Percentiles rank a stretch among this genome's conserved stretches.
Evolutionary conservation across 139 green algal genomes (phyloP).

Genomic region (Chlorella sorokiniana): DNA sequence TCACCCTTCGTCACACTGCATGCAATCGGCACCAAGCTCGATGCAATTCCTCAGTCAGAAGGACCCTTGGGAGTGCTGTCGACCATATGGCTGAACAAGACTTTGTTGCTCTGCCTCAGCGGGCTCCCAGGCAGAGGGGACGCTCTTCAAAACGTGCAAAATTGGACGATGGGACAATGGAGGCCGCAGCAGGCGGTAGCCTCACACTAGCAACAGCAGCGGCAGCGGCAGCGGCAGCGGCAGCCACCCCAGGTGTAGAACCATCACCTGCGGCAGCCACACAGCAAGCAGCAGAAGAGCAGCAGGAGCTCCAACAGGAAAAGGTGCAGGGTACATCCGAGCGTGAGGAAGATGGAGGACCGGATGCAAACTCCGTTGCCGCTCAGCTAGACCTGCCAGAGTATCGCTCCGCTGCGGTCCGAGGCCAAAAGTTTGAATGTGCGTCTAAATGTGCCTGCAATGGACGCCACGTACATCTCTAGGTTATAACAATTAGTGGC

Average conservation of each 20-base stretch:
- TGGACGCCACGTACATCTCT: too few relatives aligned
- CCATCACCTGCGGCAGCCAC: background rate
- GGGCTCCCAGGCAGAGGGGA: constrained; percentile 15
- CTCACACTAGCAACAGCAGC: background rate
- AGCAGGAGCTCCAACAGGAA: background rate
- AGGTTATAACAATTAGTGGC: background rate
- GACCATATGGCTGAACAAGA: constrained; percentile 44
- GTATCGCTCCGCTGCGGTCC: constrained; percentile 51
- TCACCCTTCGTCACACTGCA: too few relatives aligned
- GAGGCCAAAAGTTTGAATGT: constrained; percentile 61
- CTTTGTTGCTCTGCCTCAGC: constrained; percentile 30
- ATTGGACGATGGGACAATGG: background rate
- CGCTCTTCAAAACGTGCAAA: constrained; percentile 5
- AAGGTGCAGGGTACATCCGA: background rate
- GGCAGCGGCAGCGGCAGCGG: background rate
- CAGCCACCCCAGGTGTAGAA: background rate
- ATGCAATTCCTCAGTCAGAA: too few relatives aligned
- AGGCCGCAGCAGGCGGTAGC: background rate
- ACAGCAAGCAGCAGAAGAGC: background rate
- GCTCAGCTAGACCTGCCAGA: constrained; percentile 24
- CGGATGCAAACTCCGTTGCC: constrained; percentile 11
- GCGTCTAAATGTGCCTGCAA: background rate
- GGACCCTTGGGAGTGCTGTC: too few relatives aligned
- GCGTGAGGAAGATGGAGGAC: background rate
- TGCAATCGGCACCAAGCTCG: too few relatives aligned